Evolutionary conservation across 306 rosid species (phyloP).

Genomic region (Acacia confusa): DNA sequence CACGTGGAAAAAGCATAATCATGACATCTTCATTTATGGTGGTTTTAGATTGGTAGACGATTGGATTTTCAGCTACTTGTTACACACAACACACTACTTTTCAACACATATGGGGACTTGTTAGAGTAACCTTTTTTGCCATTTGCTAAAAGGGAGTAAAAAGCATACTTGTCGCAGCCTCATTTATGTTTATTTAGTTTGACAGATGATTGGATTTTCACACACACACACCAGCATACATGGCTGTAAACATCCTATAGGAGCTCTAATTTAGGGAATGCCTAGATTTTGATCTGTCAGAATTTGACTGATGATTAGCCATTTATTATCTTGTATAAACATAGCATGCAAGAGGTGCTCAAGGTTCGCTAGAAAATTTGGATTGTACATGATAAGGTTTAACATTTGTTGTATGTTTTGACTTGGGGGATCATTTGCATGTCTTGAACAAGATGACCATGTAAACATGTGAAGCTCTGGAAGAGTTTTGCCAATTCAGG

Average conservation of each 20-base stretch:
- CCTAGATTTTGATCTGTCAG: neutral
- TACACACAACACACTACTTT: neutral
- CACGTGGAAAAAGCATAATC: neutral
- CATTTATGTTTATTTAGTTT: conserved; percentile 7
- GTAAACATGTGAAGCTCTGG: conserved; percentile 1
- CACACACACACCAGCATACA: neutral
- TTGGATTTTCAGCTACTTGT: neutral
- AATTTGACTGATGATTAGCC: neutral
- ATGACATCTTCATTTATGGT: neutral
- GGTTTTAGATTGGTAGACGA: neutral
- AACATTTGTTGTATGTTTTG: neutral
- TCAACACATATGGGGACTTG: neutral
- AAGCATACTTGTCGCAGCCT: neutral
- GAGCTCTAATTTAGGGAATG: conserved; percentile 2
- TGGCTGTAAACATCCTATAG: neutral
- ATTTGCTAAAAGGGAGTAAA: neutral
- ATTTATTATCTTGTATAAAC: no score
- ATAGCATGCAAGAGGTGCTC: neutral
- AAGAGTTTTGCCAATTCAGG: conserved; percentile 15
- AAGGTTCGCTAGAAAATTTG: neutral
- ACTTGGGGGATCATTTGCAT: neutral
- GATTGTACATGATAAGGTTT: neutral
- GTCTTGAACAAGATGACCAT: neutral
- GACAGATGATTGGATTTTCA: neutral
- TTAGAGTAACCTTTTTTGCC: neutral